Conservation (phyloP, 176 grass and related monocot genomes). For the Carex pumila region DNA sequence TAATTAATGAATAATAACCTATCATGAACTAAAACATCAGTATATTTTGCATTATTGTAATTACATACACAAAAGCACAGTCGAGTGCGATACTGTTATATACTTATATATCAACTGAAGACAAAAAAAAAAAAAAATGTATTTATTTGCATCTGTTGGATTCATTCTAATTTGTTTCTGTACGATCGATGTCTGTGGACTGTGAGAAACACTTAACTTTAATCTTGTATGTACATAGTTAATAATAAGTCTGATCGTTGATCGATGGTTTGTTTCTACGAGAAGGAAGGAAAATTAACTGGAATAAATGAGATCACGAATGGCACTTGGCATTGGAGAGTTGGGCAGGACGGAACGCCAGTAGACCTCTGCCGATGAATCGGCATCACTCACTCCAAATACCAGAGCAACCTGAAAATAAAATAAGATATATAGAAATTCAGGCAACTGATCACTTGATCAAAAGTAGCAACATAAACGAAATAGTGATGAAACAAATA, state of each 20-base stretch:
- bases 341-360: conserved; percentile 10
- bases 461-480: neutral
- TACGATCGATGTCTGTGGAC: no score
- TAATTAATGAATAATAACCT: no score
- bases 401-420: conserved; percentile 1
- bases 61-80: no score
- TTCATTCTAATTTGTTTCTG: no score
- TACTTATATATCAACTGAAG: no score
- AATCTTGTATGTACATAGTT: neutral
- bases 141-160: no score
- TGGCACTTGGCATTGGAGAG: conserved; percentile 23
- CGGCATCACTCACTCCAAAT: neutral
- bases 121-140: no score
- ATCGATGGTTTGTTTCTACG: neutral
- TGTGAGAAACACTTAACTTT: no score
- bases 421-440: neutral
- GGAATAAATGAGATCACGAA: conserved; percentile 13
- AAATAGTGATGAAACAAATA: neutral
- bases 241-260: neutral
- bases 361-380: neutral
- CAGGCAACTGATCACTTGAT: neutral
- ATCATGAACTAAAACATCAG: no score
- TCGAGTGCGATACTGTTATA: no score
- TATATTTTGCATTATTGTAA: no score
- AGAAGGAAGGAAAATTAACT: neutral